Base-by-base conservation (phyloP, 257 asterid genomes). In the Knoxia roxburghii region DNA sequence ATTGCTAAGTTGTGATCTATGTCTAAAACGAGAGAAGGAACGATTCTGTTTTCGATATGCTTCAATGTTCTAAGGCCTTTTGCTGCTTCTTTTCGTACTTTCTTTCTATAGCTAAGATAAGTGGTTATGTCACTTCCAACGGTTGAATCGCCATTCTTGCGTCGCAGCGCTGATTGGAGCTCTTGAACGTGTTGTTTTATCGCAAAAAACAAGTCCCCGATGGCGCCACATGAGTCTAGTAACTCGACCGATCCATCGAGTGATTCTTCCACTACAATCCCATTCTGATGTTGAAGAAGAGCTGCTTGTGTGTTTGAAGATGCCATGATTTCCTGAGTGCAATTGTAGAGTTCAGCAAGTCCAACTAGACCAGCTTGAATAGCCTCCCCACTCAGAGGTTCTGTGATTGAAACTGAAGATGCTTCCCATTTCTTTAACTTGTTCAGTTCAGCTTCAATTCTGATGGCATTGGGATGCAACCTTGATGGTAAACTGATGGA, bases 401-500 rank as follows among this genome's bases (percentile, higher is more conserved):
- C 57, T 23, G 70, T 11, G 30, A 51, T 54, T 21, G 82, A 79
- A 11, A 70, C 24, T 2, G 67, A 69, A 10, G 79, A 73, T 51
- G 68, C 41, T n/a, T 81, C 76, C 5, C 41, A 70, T 29, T 68
- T 76, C 72, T 69, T 86, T 21, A 86, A 75, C 68, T 80, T 80
- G 69, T 69, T 68, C 43, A 86, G 51, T 52, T 82, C 82, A 20
- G 74, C 60, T 74, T 84, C 95, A 51, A 82, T 68, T 20, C 65
- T 79, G 30, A 75, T 72, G 73, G 85, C 71, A 43, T 79, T 77
- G 14, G 78, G 78, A 51, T 75, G 82, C 55, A 86, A 74, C 57
- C 97, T 86, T 68, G 98, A 76, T 55, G 97, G 97, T 41, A 92
- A 78, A 64, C 97, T 89, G 24, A 87, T 87, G 56, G 96, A 92